phyloP scores from a whole-genome alignment of 2,329 filamentous ascomycete species.

The Fusarium beomiforme region DNA sequence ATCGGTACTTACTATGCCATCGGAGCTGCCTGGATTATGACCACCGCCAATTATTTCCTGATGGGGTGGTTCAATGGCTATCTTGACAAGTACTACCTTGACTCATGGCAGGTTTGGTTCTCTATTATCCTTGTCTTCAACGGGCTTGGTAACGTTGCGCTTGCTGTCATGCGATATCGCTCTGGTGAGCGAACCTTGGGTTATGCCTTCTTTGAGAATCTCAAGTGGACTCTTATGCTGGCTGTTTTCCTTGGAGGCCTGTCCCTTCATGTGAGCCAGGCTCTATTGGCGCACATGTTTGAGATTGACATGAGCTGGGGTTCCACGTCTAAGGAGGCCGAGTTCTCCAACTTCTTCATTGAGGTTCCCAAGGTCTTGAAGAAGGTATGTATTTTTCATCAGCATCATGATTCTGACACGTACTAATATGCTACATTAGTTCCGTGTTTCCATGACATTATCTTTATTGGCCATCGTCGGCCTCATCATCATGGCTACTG shows the following conservation, averaged over 20 bases:
- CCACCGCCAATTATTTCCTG: slow-evolving; percentile 77
- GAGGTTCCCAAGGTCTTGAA: slow-evolving; percentile 82
- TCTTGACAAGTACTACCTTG: slow-evolving; percentile 82
- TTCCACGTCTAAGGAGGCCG: slow-evolving; percentile 83
- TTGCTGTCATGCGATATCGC: slow-evolving; percentile 79
- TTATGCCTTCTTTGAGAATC: slow-evolving; percentile 67
- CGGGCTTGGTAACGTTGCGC: slow-evolving; percentile 75
- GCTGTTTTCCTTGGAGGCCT: slow-evolving; percentile 86
- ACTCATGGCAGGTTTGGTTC: slow-evolving; percentile 84
- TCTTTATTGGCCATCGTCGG: slow-evolving; percentile 64
- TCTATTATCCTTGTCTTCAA: slow-evolving; percentile 83
- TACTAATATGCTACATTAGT: slow-evolving; percentile 53
- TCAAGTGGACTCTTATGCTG: slow-evolving; percentile 79
- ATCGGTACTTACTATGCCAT: slow-evolving; percentile 86
- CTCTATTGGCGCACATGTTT: slow-evolving; percentile 84
- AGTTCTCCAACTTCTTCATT: slow-evolving; percentile 85
- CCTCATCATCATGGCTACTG: slow-evolving; percentile 73
- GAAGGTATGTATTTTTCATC: slow-evolving; percentile 68
- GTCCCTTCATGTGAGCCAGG: slow-evolving; percentile 82
- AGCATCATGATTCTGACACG: slow-evolving; percentile 41
- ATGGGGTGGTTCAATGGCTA: slow-evolving; percentile 81
- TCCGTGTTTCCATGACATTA: slow-evolving; percentile 78
- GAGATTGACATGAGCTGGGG: slow-evolving; percentile 89
- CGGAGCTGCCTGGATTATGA: slow-evolving; percentile 79
- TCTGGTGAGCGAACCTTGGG: slow-evolving; percentile 71